A percentile compares a stretch with the other conserved stretches of the same genome.
These are phyloP conservation scores for Nymphaea colorata DNA, from an alignment of 164 flowering plant genomes.

Conservation along the genomic window DNA sequence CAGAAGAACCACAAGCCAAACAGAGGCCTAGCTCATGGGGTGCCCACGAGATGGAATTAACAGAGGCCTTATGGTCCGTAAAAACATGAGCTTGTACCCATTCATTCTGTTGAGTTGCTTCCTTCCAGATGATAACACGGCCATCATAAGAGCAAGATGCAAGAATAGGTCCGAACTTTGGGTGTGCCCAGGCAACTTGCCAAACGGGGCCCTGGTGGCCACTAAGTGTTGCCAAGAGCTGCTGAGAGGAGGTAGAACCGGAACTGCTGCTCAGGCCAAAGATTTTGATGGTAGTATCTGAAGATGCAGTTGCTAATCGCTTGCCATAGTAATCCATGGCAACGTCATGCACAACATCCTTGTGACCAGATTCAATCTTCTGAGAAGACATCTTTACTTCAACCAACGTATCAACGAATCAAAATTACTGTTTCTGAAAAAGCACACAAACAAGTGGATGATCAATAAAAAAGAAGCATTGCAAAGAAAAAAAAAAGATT, in stretches of 20 bases:
- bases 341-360: constrained; percentile 29
- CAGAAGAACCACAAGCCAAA: constrained; percentile 45
- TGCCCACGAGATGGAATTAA: constrained; percentile 45
- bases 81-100: constrained; percentile 37
- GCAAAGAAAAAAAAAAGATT: too few species aligned
- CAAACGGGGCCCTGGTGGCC: constrained; percentile 43
- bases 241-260: constrained; percentile 8
- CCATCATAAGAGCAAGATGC: constrained; percentile 40
- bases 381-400: constrained; percentile 21
- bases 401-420: too few species aligned
- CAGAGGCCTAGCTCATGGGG: constrained; percentile 42
- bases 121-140: constrained; percentile 34
- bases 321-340: constrained; percentile 36
- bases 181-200: constrained; percentile 43
- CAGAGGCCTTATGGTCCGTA: constrained; percentile 34
- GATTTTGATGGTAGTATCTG: constrained; percentile 27
- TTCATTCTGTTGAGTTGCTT: constrained; percentile 14
- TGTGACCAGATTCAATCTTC: constrained; percentile 34
- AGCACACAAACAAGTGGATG: too few species aligned
- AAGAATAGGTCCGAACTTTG: constrained; percentile 28
- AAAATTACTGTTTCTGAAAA: too few species aligned
- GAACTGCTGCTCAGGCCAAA: constrained; percentile 15
- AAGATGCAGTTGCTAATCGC: constrained; percentile 30
- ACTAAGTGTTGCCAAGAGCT: constrained; percentile 24
- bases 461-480: too few species aligned